Evolutionary conservation across 2,329 filamentous ascomycete species (phyloP), one percentile per base, ranked within the genome.

Genomic region (Penicillium freii): DNA sequence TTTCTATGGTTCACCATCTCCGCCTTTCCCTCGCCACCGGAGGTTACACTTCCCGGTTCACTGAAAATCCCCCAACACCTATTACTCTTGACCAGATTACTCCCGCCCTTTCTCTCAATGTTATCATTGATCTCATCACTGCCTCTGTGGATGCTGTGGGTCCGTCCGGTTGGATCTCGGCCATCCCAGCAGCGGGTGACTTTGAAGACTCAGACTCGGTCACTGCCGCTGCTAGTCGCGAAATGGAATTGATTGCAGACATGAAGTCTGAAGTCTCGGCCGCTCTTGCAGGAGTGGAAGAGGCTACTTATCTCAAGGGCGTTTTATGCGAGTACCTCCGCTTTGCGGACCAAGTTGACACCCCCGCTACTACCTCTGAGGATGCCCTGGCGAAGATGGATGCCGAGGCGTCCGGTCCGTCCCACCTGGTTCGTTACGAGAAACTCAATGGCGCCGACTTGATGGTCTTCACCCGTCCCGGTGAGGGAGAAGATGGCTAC

Each of bases 251-350:
- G 15, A 74, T 81, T 50, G 71, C 76, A 17, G 77, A 81, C 47
- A 75, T 81, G 71, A 75, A 77, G 57, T 76, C 77, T 4, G 79
- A 81, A 60, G 71, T 81, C 29, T 78, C 78, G 4, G 77, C 77
- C 46, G 76, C 78, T 1, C 71, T 79, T 7, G 75, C 77, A 17
- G 77, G 78, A 34, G 72, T 81, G 44, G 77, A 80, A 54, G 79
- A 81, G 60, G 77, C 78, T 1, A 73, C 72, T 2, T 77, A 80
- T 58, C 69, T 81, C 25, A 75, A 76, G 57, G 78, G 78, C 7
- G 74, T 80, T n/a, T 67, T 80, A 15, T 73, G 75, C 31, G 78
- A 80, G 61, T 78, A 77, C 45, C 68, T 80, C 44, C 70, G 76
- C 33, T 79, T 78, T 61, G 68, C 71, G 1, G 68, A 73, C 49